phyloP scores from a whole-genome alignment of 164 flowering plant species.

The Euptelea pleiosperma region DNA sequence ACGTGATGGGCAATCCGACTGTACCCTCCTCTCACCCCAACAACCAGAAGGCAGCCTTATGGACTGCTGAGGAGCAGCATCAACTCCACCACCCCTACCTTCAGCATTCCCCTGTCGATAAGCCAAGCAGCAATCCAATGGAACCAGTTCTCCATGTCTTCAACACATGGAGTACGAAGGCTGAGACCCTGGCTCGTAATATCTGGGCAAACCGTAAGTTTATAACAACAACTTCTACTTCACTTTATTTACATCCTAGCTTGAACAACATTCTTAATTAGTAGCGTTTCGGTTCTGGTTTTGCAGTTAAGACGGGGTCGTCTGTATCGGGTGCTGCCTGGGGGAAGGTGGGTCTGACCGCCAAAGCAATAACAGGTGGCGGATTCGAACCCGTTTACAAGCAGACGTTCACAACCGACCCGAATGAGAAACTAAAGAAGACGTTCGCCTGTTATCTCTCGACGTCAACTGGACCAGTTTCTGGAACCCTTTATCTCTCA shows the following conservation, averaged over 20 bases:
- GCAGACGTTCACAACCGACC: conserved; percentile 39
- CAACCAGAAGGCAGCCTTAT: conserved; percentile 63
- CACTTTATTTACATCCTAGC: no score
- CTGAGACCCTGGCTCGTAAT: conserved; percentile 43
- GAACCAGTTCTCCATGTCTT: conserved; percentile 37
- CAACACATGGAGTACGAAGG: conserved; percentile 35
- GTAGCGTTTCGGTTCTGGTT: not conserved
- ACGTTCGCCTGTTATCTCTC: conserved; percentile 68
- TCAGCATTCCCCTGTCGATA: conserved; percentile 30
- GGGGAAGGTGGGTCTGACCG: conserved; percentile 56
- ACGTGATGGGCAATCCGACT: conserved; percentile 67
- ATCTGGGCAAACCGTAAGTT: conserved; percentile 46
- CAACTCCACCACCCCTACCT: conserved; percentile 36
- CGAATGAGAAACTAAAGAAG: conserved; percentile 54
- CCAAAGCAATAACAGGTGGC: conserved; percentile 51
- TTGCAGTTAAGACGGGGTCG: conserved; percentile 53
- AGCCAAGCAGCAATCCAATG: conserved; percentile 33
- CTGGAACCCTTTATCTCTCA: conserved; percentile 61
- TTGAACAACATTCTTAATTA: no score
- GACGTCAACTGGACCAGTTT: conserved; percentile 63
- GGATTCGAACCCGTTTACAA: conserved; percentile 57
- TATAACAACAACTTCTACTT: no score
- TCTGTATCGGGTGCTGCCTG: conserved; percentile 53
- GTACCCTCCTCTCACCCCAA: conserved; percentile 60
- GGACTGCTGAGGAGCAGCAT: conserved; percentile 34